A percentile compares a stretch with the other conserved stretches of the same genome.
Conservation (phyloP, 768 basidiomycete genomes). For the Sporobolomyces phaffii region DNA sequence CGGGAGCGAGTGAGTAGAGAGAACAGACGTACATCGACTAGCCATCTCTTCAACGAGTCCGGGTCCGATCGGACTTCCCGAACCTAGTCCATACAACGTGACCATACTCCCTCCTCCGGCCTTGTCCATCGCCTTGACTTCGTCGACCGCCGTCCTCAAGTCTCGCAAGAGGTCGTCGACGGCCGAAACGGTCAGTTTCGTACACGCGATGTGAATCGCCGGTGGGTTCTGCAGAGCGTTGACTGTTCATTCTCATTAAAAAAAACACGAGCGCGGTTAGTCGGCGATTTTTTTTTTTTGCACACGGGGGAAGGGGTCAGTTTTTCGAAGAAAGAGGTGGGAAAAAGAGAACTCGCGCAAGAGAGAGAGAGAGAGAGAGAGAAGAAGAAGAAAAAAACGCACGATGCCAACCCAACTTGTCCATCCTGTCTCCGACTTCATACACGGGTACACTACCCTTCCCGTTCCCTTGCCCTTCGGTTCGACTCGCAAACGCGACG, state of each 20-base stretch:
- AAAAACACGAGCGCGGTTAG: too few relatives aligned
- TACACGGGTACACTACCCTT: slow-evolving; percentile 58
- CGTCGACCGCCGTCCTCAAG: slow-evolving; percentile 67
- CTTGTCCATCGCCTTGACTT: slow-evolving; percentile 55
- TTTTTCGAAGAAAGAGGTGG: too few relatives aligned
- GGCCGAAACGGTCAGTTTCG: slow-evolving; percentile 68
- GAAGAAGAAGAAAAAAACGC: neutral
- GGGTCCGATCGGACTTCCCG: slow-evolving; percentile 31
- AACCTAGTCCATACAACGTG: slow-evolving; percentile 53
- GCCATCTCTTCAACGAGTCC: slow-evolving; percentile 32
- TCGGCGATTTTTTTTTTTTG: too few relatives aligned
- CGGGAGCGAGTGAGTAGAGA: neutral
- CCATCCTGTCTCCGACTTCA: slow-evolving; percentile 85
- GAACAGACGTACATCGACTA: slow-evolving; percentile 19
- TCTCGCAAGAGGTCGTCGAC: slow-evolving; percentile 78
- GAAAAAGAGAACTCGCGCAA: too few relatives aligned
- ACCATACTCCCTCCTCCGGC: slow-evolving; percentile 79
- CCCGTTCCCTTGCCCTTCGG: slow-evolving; percentile 40
- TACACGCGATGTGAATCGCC: slow-evolving; percentile 88
- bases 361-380: neutral
- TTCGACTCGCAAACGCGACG: slow-evolving; percentile 72
- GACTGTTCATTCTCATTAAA: too few relatives aligned
- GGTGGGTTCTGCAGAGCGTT: slow-evolving; percentile 73
- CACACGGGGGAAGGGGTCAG: neutral
- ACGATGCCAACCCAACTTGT: slow-evolving; percentile 74